Conservation (phyloP, 208 protist genomes). For the Porcisia hertigi region DNA sequence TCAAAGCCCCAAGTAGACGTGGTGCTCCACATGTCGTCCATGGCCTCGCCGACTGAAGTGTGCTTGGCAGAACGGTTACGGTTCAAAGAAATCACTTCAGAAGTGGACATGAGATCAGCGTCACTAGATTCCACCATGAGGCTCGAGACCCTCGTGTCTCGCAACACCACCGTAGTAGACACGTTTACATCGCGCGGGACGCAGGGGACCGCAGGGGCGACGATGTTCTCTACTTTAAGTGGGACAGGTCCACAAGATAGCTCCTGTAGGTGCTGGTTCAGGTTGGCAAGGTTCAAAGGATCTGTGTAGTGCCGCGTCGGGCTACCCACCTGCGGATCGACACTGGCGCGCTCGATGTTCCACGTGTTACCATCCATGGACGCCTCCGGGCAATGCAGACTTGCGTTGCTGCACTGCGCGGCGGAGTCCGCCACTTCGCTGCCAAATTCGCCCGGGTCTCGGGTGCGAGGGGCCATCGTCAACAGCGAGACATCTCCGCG, state of each 20-base stretch:
- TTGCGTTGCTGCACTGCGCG: slow-evolving; percentile 23
- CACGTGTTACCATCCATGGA: slow-evolving; percentile 31
- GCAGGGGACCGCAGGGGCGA: slow-evolving; percentile 11
- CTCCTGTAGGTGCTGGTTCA: slow-evolving; percentile 50
- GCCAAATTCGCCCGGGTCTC: slow-evolving; percentile 18
- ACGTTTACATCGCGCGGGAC: background rate
- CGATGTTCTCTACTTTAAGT: slow-evolving; percentile 47
- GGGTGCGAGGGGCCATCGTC: slow-evolving; percentile 15
- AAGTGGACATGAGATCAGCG: slow-evolving; percentile 34
- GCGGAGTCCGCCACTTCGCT: slow-evolving; percentile 22
- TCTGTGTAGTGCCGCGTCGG: slow-evolving; percentile 28
- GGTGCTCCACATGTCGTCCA: slow-evolving; percentile 66
- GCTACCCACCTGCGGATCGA: slow-evolving; percentile 37
- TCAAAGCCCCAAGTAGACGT: slow-evolving; percentile 40
- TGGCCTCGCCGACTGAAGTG: slow-evolving; percentile 21
- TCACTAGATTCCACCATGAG: slow-evolving; percentile 49
- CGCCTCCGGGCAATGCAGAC: slow-evolving; percentile 13
- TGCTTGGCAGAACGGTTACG: slow-evolving; percentile 14
- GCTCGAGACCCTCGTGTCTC: slow-evolving; percentile 26
- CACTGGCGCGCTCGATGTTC: slow-evolving; percentile 41
- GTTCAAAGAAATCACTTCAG: slow-evolving; percentile 20
- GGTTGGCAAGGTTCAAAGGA: slow-evolving; percentile 48
- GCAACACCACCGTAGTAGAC: slow-evolving; percentile 4
- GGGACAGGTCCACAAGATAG: slow-evolving; percentile 44
- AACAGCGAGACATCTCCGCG: slow-evolving; percentile 19